A percentile compares a stretch with the other conserved stretches of the same genome.
phyloP scores from a whole-genome alignment of 495 filamentous ascomycete species.

The Amorphotheca resinae region DNA sequence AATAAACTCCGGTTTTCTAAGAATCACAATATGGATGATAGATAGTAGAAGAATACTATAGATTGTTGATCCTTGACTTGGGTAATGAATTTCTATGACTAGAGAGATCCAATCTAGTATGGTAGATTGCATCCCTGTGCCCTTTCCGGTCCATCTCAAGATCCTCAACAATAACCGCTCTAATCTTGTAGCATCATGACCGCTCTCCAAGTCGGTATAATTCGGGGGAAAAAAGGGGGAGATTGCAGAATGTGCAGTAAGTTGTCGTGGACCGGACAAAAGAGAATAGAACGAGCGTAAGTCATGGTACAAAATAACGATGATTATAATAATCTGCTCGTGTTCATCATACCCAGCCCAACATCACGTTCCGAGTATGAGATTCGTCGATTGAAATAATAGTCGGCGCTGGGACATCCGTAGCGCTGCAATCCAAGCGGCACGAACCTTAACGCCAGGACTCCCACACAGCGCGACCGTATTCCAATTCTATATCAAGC shows the following conservation, averaged over 20 bases:
- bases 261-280: conserved; percentile 7
- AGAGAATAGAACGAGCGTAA: conserved; percentile 1
- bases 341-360: background rate
- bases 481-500: conserved; percentile 11
- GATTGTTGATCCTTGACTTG: too few species aligned
- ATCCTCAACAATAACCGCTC: too few species aligned
- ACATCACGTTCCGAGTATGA: background rate
- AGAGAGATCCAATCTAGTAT: too few species aligned
- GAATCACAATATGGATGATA: too few species aligned
- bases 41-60: too few species aligned
- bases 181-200: too few species aligned
- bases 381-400: background rate
- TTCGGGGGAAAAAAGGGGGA: conserved; percentile 13
- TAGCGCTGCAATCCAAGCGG: conserved; percentile 3
- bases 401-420: too few species aligned
- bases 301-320: background rate
- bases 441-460: conserved; percentile 10
- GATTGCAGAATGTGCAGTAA: conserved; percentile 19
- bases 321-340: background rate
- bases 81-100: too few species aligned
- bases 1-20: too few species aligned
- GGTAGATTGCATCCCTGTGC: too few species aligned
- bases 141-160: too few species aligned
- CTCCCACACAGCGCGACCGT: conserved; percentile 2
- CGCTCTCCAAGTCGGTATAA: too few species aligned